Evolutionary conservation across 1,284 basidiomycete species (phyloP), one percentile per base, ranked within the genome.

Genomic region (Ganoderma resinaceum): DNA sequence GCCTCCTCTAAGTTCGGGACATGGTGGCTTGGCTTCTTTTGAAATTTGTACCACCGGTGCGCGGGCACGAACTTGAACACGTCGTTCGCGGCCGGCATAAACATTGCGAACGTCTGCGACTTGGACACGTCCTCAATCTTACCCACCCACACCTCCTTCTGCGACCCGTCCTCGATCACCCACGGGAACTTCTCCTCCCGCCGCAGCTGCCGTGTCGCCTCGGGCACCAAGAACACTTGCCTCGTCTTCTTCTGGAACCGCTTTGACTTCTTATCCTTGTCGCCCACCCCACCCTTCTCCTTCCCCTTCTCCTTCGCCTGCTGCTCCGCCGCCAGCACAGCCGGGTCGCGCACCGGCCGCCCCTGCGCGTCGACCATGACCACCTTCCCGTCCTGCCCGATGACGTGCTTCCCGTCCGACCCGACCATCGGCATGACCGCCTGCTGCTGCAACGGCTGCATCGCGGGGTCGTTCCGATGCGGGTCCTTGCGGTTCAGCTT

Each of bases 41-140:
- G 92, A 77, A 96, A 95, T 79, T 94, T 94, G 83, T 96, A 96
- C 91, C 93, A 96, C 60, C 95, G 86, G 78, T 95, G 89, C 4
- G 92, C 90, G 23, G 94, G 91, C 9, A 96, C 90, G 79, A 96
- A 95, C 77, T 92, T 91, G 85, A 96, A 96, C 40, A 90, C 85
- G 68, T 91, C 86, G 75, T 89, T 88, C 61, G 88, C 86, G 18
- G 90, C 87, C 49, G 91, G 92, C 91, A 93, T 92, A 75, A 83
- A 82, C 78, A 83, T 79, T 52, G 78, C 82, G 62, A 81, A 78
- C 29, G 79, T 81, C 74, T 82, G 77, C 38, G 79, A 83, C 79
- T 88, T 94, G 26, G 86, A 82, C 8, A 88, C 84, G 67, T 95
- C 94, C 78, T 95, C 93, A 83, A 96, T 85, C 77, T 91, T 86